Conservation (phyloP, 129 eudicot species). For the Flaveria trinervia region DNA sequence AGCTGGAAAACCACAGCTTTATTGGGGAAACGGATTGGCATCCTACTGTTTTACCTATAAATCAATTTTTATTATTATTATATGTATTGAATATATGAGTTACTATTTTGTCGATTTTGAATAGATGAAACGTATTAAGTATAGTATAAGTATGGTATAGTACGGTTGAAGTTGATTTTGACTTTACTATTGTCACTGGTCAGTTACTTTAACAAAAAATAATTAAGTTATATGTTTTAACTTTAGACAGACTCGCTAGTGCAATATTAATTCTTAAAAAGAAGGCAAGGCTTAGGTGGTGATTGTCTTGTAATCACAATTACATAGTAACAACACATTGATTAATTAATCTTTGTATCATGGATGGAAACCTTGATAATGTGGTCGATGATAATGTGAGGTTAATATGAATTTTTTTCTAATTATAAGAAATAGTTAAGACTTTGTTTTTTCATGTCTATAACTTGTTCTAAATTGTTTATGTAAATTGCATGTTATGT, state of each 20-base stretch:
- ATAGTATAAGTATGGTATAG: no score
- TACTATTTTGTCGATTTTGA: no score
- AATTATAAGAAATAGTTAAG: neutral
- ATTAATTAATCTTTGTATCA: no score
- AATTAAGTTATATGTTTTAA: no score
- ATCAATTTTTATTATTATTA: neutral
- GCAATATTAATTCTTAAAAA: no score
- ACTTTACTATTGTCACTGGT: neutral
- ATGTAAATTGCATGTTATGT: neutral
- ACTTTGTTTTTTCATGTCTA: neutral
- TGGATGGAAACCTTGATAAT: no score
- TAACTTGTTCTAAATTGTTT: neutral
- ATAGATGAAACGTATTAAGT: no score
- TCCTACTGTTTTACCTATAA: conserved; percentile 27
- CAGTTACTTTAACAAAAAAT: neutral
- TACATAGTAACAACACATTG: no score
- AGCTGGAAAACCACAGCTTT: conserved; percentile 31
- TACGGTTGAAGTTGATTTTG: neutral
- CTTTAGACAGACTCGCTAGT: no score
- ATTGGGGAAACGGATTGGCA: conserved; percentile 28
- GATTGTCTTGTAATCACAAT: no score
- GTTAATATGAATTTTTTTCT: neutral
- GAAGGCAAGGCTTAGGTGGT: no score
- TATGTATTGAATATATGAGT: neutral
- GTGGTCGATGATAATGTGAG: neutral